Percentiles rank a stretch among this genome's conserved stretches.
phyloP scores from a whole-genome alignment of 768 basidiomycete genomes.

The Boletus tomentosulus region DNA sequence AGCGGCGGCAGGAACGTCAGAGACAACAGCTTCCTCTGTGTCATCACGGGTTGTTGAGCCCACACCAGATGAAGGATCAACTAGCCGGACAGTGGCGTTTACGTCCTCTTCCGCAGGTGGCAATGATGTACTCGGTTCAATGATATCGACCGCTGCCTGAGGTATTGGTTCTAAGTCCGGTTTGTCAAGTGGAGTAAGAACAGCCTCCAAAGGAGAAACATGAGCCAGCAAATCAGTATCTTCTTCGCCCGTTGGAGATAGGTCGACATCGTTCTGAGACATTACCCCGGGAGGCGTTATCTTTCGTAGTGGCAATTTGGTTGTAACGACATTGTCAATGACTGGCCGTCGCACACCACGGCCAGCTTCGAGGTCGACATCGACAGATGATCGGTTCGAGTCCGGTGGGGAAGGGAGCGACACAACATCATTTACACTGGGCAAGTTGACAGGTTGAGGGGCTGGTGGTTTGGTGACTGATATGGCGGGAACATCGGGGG shows the following conservation, averaged over 20 bases:
- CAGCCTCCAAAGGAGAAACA: conserved; percentile 33
- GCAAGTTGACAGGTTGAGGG: conserved; percentile 66
- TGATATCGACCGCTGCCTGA: conserved; percentile 1
- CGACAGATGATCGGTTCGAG: conserved; percentile 38
- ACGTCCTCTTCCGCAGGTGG: conserved; percentile 15
- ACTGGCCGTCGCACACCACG: conserved; percentile 36
- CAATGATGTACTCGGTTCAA: conserved; percentile 7
- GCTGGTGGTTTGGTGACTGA: conserved; percentile 68
- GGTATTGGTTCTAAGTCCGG: conserved; percentile 5
- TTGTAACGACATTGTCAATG: conserved; percentile 11
- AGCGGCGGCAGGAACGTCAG: conserved; percentile 37
- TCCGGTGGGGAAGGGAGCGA: conserved; percentile 42
- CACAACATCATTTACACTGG: conserved; percentile 58
- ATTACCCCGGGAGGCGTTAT: conserved; percentile 6
- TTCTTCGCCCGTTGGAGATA: conserved; percentile 22
- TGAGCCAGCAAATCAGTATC: conserved; percentile 51
- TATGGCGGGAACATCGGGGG: conserved; percentile 45
- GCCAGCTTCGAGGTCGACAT: conserved; percentile 38
- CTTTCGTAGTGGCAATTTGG: conserved; percentile 10
- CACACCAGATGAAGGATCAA: conserved; percentile 40
- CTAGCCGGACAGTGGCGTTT: conserved; percentile 49
- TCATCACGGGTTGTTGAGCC: conserved; percentile 31
- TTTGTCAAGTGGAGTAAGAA: conserved; percentile 23
- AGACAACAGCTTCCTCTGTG: conserved; percentile 29
- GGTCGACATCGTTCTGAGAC: conserved; percentile 15